Evolutionary conservation across 139 green algal species (phyloP).

Genomic region (Coelastrella sp.): DNA sequence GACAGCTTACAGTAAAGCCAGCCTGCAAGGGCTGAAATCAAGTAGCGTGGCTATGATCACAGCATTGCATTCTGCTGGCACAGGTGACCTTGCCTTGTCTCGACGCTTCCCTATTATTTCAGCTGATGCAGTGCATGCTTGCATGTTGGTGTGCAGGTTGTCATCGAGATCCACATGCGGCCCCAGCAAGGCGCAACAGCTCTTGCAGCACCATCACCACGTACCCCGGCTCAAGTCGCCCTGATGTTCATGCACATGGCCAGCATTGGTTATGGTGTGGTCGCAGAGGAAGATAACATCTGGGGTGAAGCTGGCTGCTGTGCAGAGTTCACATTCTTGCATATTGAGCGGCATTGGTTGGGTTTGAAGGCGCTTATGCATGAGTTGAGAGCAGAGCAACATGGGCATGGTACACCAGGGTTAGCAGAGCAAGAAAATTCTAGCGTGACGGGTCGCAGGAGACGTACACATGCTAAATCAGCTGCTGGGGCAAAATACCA

Average conservation of each 20-base stretch:
- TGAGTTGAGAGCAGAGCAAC: background rate
- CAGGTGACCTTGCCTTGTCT: background rate
- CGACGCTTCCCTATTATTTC: background rate
- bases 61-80: background rate
- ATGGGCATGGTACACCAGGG: background rate
- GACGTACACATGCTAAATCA: no score
- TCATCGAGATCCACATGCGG: constrained; percentile 19
- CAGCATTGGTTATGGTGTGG: constrained; percentile 27
- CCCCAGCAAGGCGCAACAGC: background rate
- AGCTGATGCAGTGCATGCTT: background rate
- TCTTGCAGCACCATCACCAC: background rate
- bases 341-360: constrained; percentile 23
- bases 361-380: background rate
- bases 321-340: constrained; percentile 39
- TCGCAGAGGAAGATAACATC: constrained; percentile 35
- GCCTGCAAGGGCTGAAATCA: no score
- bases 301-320: constrained; percentile 23
- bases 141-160: background rate
- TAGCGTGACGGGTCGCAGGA: no score
- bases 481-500: no score
- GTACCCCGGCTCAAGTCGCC: constrained; percentile 17
- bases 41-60: no score
- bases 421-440: no score
- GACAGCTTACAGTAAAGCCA: no score
- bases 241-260: constrained; percentile 36